These are phyloP conservation scores for Diaporthe eres DNA, from an alignment of 2,329 filamentous ascomycete genomes.

Conservation along the genomic window DNA sequence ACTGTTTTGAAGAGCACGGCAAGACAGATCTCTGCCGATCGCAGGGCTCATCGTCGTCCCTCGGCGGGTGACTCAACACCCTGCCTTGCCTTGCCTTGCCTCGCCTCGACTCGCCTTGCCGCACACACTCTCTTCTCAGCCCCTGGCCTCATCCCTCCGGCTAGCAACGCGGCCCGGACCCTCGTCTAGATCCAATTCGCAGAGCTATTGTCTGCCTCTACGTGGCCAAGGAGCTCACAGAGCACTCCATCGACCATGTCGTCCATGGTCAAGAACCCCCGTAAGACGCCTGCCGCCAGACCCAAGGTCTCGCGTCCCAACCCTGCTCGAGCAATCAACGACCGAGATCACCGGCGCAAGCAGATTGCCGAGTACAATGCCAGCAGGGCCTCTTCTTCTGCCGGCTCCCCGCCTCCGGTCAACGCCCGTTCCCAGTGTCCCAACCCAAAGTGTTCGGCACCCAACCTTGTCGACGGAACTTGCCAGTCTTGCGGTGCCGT, in stretches of 20 bases:
- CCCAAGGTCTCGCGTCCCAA: constrained; percentile 61
- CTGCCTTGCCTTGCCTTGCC: neutral
- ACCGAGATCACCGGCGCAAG: constrained; percentile 62
- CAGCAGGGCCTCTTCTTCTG: constrained; percentile 44
- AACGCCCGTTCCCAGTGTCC: constrained; percentile 60
- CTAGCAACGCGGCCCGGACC: neutral
- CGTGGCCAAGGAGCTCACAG: neutral
- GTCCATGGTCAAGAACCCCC: constrained; percentile 58
- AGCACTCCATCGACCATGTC: constrained; percentile 55
- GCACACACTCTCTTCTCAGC: neutral
- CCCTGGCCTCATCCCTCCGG: neutral
- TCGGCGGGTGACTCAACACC: constrained; percentile 15
- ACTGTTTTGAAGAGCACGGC: neutral
- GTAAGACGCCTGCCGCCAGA: constrained; percentile 52
- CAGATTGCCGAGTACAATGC: constrained; percentile 51
- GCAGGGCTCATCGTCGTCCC: neutral
- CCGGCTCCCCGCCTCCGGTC: constrained; percentile 49
- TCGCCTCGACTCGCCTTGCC: neutral
- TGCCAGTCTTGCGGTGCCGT: constrained; percentile 90
- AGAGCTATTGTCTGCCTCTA: neutral
- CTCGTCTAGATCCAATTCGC: neutral
- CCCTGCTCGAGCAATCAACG: constrained; percentile 65
- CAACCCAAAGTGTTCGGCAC: constrained; percentile 72
- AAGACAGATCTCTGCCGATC: neutral
- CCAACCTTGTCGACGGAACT: constrained; percentile 71